Base-by-base conservation (phyloP, 2,329 filamentous ascomycete species). In the Colletotrichum paranaense region DNA sequence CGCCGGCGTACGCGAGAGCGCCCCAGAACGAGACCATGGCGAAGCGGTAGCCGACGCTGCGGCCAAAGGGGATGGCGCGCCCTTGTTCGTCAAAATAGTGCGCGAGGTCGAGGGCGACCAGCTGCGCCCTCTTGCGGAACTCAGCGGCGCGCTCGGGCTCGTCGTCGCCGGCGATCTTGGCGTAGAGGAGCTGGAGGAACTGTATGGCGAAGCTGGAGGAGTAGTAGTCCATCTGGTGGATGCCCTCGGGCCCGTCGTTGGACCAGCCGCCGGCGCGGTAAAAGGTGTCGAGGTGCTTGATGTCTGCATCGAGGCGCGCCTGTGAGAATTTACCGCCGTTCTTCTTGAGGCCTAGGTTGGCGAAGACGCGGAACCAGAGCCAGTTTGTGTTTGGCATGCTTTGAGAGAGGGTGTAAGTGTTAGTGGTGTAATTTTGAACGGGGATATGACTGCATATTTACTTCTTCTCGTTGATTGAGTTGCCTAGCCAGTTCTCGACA, bases 1-100 rank as follows among this genome's bases (percentile, higher is more conserved):
- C 91, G 76, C 91, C 91, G 4, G 93, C 93, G 77, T 94, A 95
- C 1, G 92, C 94, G 32, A 95, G 83, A 0, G 93, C 92, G 14
- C 92, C 92, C 93, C 93, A 95, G 83, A 95, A 95, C 0, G 91
- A 93, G n/a, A 92, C 91, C 91, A 95, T 95, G 62, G 93, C 93
- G 80, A 95, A 95, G n/a, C 93, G 90, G 80, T 96, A 96, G 7
- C 92, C 94, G 62, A 95, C 88, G 65, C 92, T 94, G 60, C 94
- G 89, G 4, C 94, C 94, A 76, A 95, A 96, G 0, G 94, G 93
- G 64, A 95, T 93, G 1, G 92, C 88, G 28, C 92, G 87, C 5
- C 91, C 93, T 79, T 93, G 88, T 9, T 90, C 87, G 77, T 94
- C 93, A 74, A 93, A 95, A 81, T 95, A 95, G 82, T 95, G 92